Conservation (phyloP, 495 filamentous ascomycete genomes). For the Penicillium soppii region DNA sequence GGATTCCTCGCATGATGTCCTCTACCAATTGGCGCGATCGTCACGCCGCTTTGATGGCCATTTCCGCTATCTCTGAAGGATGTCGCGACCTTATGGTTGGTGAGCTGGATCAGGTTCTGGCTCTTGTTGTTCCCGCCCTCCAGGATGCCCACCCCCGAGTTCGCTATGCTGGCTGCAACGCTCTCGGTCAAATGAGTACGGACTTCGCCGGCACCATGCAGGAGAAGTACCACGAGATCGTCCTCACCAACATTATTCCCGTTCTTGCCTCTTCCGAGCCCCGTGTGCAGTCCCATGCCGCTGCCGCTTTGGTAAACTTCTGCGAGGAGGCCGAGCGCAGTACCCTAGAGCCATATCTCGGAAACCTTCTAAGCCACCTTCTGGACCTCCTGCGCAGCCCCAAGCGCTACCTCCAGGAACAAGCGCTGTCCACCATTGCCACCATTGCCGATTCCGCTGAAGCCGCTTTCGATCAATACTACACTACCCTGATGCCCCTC, state of each 20-base stretch:
- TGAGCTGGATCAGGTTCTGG: conserved; percentile 89
- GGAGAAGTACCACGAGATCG: conserved; percentile 82
- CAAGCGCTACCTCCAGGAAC: conserved; percentile 96
- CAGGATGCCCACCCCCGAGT: conserved; percentile 90
- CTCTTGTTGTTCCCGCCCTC: conserved; percentile 90
- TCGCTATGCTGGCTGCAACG: conserved; percentile 97
- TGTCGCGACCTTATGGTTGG: conserved; percentile 95
- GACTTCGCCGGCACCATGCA: conserved; percentile 99
- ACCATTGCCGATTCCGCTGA: conserved; percentile 98
- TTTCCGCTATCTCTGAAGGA: conserved; percentile 97
- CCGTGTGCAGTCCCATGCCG: conserved; percentile 94
- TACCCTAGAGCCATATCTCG: conserved; percentile 90
- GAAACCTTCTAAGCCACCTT: conserved; percentile 77
- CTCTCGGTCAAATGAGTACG: conserved; percentile 99
- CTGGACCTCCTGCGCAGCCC: conserved; percentile 81
- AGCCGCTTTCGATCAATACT: conserved; percentile 93
- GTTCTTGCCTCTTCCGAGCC: conserved; percentile 88
- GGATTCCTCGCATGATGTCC: conserved; percentile 97
- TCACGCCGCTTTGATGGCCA: conserved; percentile 97
- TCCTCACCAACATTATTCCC: conserved; percentile 87
- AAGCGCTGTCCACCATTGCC: conserved; percentile 96
- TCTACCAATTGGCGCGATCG: conserved; percentile 93
- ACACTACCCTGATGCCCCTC: conserved; percentile 90
- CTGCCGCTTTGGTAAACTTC: conserved; percentile 97
- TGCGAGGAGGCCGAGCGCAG: conserved; percentile 97